Conservation (phyloP, 257 asterid species). For the Lycium barbarum region DNA sequence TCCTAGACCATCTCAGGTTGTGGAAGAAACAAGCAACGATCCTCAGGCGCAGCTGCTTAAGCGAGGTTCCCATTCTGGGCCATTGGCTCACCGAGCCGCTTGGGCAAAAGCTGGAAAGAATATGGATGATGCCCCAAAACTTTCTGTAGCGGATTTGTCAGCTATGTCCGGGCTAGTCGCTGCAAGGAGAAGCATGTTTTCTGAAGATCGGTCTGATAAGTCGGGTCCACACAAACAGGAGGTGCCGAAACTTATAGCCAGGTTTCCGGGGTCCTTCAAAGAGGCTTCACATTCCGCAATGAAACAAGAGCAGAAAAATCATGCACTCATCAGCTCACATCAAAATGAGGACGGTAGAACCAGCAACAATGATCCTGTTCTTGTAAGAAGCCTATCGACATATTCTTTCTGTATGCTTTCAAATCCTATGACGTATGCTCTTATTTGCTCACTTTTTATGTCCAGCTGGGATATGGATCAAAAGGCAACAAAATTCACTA, state of each 20-base stretch:
- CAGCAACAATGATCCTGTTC: conserved; percentile 61
- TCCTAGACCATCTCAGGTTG: conserved; percentile 75
- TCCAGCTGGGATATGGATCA: conserved; percentile 77
- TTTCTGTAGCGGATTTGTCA: conserved; percentile 66
- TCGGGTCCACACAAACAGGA: conserved; percentile 58
- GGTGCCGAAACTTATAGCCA: conserved; percentile 68
- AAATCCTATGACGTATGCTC: background rate
- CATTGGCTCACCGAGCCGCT: conserved; percentile 84
- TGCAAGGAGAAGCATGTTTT: conserved; percentile 76
- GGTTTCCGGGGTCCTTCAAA: conserved; percentile 90
- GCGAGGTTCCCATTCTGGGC: conserved; percentile 96
- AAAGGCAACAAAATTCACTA: conserved; percentile 86
- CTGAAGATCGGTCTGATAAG: conserved; percentile 68
- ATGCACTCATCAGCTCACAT: conserved; percentile 36
- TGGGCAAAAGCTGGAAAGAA: conserved; percentile 80
- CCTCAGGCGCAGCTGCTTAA: conserved; percentile 60
- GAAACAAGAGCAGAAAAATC: conserved; percentile 56
- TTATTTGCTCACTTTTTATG: conserved; percentile 15
- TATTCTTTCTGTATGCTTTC: conserved; percentile 6
- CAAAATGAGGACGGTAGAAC: conserved; percentile 63
- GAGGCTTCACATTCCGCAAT: conserved; percentile 66
- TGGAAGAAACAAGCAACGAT: conserved; percentile 63
- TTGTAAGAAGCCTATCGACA: conserved; percentile 48
- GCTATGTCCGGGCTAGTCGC: conserved; percentile 84
- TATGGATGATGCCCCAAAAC: conserved; percentile 68